Percentiles rank a stretch among this genome's conserved stretches.
Evolutionary conservation across 176 grass and related monocot species (phyloP).

Genomic region (Ensete glaucum): DNA sequence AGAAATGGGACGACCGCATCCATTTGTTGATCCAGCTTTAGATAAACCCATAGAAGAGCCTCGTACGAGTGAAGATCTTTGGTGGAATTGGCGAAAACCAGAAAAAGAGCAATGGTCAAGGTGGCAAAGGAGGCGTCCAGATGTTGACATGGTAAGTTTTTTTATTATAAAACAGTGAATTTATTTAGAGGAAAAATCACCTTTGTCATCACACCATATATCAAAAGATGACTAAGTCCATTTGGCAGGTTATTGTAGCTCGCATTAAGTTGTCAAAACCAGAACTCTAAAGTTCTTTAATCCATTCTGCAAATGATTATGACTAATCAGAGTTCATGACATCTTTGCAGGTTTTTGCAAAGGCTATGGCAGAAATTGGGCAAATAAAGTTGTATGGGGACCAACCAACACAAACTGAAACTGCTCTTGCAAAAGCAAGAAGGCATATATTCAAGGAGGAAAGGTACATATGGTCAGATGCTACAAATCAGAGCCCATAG

Average conservation of each 20-base stretch:
- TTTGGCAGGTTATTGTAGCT: background rate
- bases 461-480: constrained; percentile 43
- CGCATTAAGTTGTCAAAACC: background rate
- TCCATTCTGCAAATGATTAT: background rate
- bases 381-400: constrained; percentile 95
- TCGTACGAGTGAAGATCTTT: constrained; percentile 74
- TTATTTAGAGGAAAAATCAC: background rate
- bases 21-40: constrained; percentile 63
- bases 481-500: background rate
- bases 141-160: constrained; percentile 76
- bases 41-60: constrained; percentile 48
- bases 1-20: constrained; percentile 60
- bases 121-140: constrained; percentile 75
- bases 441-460: constrained; percentile 81
- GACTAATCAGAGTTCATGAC: background rate
- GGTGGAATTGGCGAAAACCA: constrained; percentile 94
- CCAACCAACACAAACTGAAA: constrained; percentile 69
- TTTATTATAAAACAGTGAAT: background rate
- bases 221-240: background rate
- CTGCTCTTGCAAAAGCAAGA: constrained; percentile 90
- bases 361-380: constrained; percentile 85
- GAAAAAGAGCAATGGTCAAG: constrained; percentile 77
- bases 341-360: constrained; percentile 80
- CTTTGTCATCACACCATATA: background rate
- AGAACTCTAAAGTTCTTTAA: background rate